Evolutionary conservation across 148 eudicot species (phyloP).

Genomic region (Persicaria tinctoria): DNA sequence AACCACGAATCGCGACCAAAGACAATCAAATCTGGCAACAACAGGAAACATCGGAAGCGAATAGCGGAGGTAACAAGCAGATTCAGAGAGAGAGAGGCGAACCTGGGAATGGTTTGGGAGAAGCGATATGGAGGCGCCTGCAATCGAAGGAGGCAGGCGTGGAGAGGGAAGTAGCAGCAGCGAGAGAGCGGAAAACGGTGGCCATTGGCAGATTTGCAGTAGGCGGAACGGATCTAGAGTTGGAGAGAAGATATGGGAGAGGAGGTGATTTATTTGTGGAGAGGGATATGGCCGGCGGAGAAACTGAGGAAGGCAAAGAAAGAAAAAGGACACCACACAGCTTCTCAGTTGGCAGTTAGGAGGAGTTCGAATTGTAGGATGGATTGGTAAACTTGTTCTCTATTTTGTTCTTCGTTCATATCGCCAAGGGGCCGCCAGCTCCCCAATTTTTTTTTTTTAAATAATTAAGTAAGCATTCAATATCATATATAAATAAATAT

Average conservation of each 20-base stretch:
- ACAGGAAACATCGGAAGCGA: background rate
- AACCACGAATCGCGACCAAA: background rate
- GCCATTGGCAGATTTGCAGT: constrained; percentile 30
- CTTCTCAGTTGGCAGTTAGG: too few species aligned
- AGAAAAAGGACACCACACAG: background rate
- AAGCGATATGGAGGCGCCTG: constrained; percentile 17
- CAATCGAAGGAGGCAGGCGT: constrained; percentile 24
- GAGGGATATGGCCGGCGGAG: constrained; percentile 15
- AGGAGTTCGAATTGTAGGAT: too few species aligned
- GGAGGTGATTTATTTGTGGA: background rate
- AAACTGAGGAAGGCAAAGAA: constrained; percentile 5
- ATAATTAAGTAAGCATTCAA: too few species aligned
- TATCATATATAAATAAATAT: too few species aligned
- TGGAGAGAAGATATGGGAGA: background rate
- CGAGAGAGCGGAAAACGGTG: constrained; percentile 40
- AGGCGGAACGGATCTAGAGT: background rate
- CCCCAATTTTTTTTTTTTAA: too few species aligned
- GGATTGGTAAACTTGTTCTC: too few species aligned
- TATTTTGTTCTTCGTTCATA: too few species aligned
- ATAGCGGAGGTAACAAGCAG: background rate
- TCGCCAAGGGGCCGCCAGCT: too few species aligned
- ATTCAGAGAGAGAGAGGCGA: constrained; percentile 5
- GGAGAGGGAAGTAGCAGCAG: constrained; percentile 43
- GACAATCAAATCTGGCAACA: background rate
- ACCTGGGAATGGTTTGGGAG: constrained; percentile 31